These are phyloP conservation scores for Pittosporum tobira DNA, from an alignment of 129 eudicot species.

Conservation along the genomic window DNA sequence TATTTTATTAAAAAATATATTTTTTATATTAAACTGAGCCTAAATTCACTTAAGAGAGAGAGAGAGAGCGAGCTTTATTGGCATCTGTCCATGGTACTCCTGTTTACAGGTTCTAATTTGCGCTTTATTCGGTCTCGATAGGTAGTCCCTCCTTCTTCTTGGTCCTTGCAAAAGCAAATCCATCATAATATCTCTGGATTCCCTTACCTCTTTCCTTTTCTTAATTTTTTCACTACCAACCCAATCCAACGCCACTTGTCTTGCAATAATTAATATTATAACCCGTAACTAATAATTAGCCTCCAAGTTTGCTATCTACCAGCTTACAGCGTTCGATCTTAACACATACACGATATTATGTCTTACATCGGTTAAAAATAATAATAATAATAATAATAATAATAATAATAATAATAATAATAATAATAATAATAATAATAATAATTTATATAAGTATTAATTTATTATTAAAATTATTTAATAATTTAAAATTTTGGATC, in stretches of 20 bases:
- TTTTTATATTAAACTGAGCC: too few relatives aligned
- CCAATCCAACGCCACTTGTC: slow-evolving; percentile 19
- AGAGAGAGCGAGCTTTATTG: not conserved
- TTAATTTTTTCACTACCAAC: slow-evolving; percentile 50
- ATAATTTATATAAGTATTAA: too few relatives aligned
- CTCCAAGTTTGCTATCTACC: slow-evolving; percentile 24
- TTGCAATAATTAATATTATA: not conserved
- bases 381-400: too few relatives aligned
- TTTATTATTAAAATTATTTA: too few relatives aligned
- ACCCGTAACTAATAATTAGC: slow-evolving; percentile 20
- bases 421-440: too few relatives aligned
- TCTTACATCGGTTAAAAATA: too few relatives aligned
- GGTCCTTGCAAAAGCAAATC: slow-evolving; percentile 52
- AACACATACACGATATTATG: too few relatives aligned
- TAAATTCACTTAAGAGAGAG: too few relatives aligned
- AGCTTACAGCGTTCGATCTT: not conserved
- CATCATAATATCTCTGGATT: slow-evolving; percentile 19
- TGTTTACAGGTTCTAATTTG: not conserved
- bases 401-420: too few relatives aligned
- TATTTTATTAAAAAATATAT: too few relatives aligned
- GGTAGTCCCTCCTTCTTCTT: slow-evolving; percentile 33
- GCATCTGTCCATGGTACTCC: not conserved
- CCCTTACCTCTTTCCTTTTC: slow-evolving; percentile 18
- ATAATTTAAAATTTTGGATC: too few relatives aligned
- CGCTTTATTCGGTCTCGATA: slow-evolving; percentile 31